Evolutionary conservation across 306 rosid genomes (phyloP).

Genomic region (Vicia villosa): DNA sequence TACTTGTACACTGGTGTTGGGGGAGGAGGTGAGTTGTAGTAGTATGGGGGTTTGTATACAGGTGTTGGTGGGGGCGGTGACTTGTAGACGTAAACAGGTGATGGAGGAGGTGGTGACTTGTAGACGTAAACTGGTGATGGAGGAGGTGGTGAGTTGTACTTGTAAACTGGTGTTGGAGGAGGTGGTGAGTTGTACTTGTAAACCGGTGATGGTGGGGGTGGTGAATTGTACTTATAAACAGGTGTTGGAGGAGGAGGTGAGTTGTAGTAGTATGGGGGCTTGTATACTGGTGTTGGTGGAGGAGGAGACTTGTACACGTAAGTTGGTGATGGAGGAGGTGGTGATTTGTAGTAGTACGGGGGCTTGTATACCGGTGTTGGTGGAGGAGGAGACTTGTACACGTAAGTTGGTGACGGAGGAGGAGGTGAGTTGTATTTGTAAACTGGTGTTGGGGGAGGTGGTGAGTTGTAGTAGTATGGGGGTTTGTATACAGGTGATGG

Average conservation of each 20-base stretch:
- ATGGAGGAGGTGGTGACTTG: not conserved
- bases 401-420: conserved; percentile 34
- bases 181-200: conserved; percentile 28
- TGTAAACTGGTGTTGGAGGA: conserved; percentile 32
- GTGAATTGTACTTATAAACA: conserved; percentile 40
- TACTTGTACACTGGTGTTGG: conserved; percentile 13
- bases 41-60: conserved; percentile 2
- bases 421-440: conserved; percentile 47
- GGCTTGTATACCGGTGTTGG: conserved; percentile 21
- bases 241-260: conserved; percentile 47
- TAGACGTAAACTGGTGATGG: conserved; percentile 11
- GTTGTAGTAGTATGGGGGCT: not conserved
- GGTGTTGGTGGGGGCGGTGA: conserved; percentile 44
- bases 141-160: conserved; percentile 12
- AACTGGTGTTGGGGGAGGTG: conserved; percentile 9
- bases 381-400: conserved; percentile 51
- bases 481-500: conserved; percentile 10
- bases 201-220: conserved; percentile 38
- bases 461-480: not conserved
- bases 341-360: too few relatives aligned
- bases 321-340: not conserved
- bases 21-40: conserved; percentile 49
- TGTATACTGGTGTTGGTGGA: not conserved
- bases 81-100: conserved; percentile 47
- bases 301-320: not conserved